Evolutionary conservation across 108 stramenopile species (phyloP).

Genomic region (Nannochloropsis oceanica): DNA sequence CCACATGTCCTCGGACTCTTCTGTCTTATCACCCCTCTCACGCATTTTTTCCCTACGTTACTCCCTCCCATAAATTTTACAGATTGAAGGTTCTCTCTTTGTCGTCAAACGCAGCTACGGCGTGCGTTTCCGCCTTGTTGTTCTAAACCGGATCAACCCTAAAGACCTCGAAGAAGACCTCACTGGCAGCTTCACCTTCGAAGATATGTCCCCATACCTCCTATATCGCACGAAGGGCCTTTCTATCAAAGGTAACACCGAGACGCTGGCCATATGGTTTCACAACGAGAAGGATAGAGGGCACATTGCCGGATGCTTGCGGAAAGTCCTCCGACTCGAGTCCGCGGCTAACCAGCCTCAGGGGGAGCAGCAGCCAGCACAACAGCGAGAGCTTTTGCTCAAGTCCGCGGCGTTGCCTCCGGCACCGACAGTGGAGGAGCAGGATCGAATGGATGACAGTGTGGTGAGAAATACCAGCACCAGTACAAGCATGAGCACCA

Average conservation of each 20-base stretch:
- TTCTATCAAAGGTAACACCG: not conserved
- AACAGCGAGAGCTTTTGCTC: not conserved
- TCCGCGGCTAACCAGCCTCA: not conserved
- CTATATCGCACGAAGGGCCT: not conserved
- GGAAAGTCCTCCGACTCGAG: not conserved
- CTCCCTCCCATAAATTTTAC: not conserved
- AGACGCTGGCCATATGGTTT: not conserved
- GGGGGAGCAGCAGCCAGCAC: not conserved
- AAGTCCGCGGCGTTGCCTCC: not conserved
- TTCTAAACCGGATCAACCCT: not conserved
- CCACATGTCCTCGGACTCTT: no score
- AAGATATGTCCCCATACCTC: not conserved
- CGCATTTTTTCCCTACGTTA: no score
- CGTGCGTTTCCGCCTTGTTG: not conserved
- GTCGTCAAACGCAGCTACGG: not conserved
- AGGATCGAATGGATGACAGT: not conserved
- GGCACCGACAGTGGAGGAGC: not conserved
- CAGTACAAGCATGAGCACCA: not conserved
- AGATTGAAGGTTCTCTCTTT: not conserved
- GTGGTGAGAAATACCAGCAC: not conserved
- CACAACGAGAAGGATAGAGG: not conserved
- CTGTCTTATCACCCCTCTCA: no score
- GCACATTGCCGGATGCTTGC: not conserved
- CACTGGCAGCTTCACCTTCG: not conserved
- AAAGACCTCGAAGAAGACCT: not conserved